Evolutionary conservation across 331 rosid genomes (phyloP), one percentile per base, ranked within the genome.

Genomic region (Rosa hybrid): DNA sequence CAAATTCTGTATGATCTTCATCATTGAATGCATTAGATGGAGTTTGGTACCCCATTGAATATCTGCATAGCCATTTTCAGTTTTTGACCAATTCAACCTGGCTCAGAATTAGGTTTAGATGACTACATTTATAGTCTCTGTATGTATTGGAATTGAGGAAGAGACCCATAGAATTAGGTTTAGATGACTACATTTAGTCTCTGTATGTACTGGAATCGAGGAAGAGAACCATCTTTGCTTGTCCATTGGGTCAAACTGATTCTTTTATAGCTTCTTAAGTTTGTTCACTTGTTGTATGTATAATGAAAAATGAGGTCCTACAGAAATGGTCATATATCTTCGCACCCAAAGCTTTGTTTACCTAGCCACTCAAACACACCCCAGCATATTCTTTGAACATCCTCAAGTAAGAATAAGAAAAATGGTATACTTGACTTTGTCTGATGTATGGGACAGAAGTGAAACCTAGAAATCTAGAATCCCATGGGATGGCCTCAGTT

Each of bases 1-100:
- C 45, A 18, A 48, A 25, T 70, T 27, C 45, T 25, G n/a, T 16
- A 16, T 27, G 8, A 71, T 44, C 62, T 50, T 27, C 1, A 46
- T 71, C 75, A 49, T 27, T 72, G n/a, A 50, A 53, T 53, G 50
- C 50, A 38, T n/a, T 38, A 20, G 78, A 74, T 54, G 51, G 38
- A 74, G 48, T 68, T 20, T 68, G 72, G 72, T 68, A 68, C 49
- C 25, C 48, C 72, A 67, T 38, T 38, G 69, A 67, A 67, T 67
- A 65, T 38, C 45, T 30, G n/a, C 38, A 17, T 39, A 3, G 69
- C n/a, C 68, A 64, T 34, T 34, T 34, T 34, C 39, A 34, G 39
- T 34, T 2, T 6, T 17, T 67, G 72, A 67, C 72, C 49, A 38
- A 39, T 67, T 67, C 72, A 67, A 67, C 72, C 8, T 67, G 45